phyloP scores from a whole-genome alignment of 106 monocot species.

The Posidonia australis region DNA sequence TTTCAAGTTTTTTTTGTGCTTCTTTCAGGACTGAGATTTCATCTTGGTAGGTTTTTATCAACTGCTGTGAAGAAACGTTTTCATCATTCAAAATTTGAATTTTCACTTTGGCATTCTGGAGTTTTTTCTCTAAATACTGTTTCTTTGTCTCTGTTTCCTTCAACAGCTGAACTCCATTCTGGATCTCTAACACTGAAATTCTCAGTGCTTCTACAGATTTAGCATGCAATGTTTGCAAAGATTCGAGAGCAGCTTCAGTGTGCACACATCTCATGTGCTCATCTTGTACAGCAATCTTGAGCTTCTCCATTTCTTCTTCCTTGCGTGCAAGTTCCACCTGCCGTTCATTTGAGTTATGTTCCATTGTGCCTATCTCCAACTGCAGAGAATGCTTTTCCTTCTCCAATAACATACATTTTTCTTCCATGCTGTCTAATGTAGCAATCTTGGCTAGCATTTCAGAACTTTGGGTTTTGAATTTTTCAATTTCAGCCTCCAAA shows the following conservation, averaged over 20 bases:
- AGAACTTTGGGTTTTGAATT: constrained; percentile 41
- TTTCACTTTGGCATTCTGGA: constrained; percentile 32
- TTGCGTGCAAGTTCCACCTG: constrained; percentile 18
- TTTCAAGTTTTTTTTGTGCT: constrained; percentile 7
- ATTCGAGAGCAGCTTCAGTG: constrained; percentile 26
- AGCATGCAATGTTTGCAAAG: constrained; percentile 31
- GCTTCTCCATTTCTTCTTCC: constrained; percentile 33
- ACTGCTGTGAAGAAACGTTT: constrained; percentile 22
- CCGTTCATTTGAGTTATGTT: constrained; percentile 17
- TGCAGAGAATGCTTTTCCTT: constrained; percentile 23
- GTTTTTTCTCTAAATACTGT: constrained; percentile 35
- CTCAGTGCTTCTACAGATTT: constrained; percentile 14
- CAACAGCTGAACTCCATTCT: constrained; percentile 9
- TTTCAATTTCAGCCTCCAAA: constrained; percentile 52
- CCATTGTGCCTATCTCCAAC: constrained; percentile 15
- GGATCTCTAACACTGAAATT: constrained; percentile 6
- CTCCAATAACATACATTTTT: constrained; percentile 26
- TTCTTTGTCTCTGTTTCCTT: constrained; percentile 12
- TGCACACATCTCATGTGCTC: constrained; percentile 19
- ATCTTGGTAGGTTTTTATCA: constrained; percentile 31
- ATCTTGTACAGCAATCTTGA: constrained; percentile 21
- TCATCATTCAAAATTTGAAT: constrained; percentile 28
- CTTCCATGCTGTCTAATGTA: constrained; percentile 20
- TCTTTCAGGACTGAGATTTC: constrained; percentile 10
- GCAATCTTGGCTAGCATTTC: constrained; percentile 23